Percentiles rank a stretch among this genome's conserved stretches.
These are phyloP conservation scores for Berberis thunbergii DNA, from an alignment of 164 flowering plant species.

Conservation along the genomic window DNA sequence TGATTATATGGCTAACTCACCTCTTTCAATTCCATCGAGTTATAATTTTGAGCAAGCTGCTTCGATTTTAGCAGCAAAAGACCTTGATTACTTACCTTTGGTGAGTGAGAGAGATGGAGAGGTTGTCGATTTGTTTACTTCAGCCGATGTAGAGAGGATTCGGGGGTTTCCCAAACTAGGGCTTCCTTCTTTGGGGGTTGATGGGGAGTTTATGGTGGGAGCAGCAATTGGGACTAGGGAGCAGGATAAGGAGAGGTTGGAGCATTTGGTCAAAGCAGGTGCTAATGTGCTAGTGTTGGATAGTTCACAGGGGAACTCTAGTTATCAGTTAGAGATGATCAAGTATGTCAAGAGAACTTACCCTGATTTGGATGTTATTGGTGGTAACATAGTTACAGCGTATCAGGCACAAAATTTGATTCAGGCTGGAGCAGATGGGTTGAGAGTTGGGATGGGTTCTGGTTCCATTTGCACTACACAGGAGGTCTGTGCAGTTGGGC, in stretches of 20 bases:
- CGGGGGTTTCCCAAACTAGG: constrained; percentile 50
- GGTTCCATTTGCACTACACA: constrained; percentile 97
- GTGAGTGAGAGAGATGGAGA: constrained; percentile 36
- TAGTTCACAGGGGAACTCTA: constrained; percentile 92
- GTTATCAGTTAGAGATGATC: constrained; percentile 86
- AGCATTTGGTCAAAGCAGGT: constrained; percentile 79
- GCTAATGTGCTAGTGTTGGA: constrained; percentile 68
- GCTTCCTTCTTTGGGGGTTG: constrained; percentile 51
- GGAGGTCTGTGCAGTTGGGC: constrained; percentile 92
- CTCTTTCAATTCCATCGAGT: constrained; percentile 25
- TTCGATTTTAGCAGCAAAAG: constrained; percentile 25
- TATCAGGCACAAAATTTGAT: constrained; percentile 79
- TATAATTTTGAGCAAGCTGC: constrained; percentile 49
- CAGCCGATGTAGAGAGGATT: constrained; percentile 59
- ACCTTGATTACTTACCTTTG: constrained; percentile 39
- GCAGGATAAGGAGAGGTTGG: constrained; percentile 75
- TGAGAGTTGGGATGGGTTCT: constrained; percentile 97
- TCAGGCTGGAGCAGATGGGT: constrained; percentile 81
- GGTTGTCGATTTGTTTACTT: constrained; percentile 53
- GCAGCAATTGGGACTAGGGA: constrained; percentile 87
- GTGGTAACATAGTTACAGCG: constrained; percentile 82
- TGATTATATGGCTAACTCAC: constrained; percentile 32
- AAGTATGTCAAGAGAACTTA: constrained; percentile 60
- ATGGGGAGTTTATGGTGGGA: constrained; percentile 74
- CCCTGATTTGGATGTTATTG: constrained; percentile 75